These are phyloP conservation scores for Pezicula neosporulosa DNA, from an alignment of 2,329 filamentous ascomycete genomes.

Conservation along the genomic window DNA sequence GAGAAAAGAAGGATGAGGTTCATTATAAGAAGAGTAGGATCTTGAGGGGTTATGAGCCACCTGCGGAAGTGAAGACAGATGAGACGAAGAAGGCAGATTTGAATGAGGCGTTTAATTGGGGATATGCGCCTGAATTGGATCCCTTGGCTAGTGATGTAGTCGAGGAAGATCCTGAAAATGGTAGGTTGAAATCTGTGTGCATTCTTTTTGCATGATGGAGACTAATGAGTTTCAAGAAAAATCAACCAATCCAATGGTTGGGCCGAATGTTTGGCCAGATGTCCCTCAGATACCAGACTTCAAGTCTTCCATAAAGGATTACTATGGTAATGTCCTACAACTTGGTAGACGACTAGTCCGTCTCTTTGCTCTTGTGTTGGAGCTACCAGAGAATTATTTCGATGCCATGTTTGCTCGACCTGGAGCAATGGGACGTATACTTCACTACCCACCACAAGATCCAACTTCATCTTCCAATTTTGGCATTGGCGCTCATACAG, in stretches of 20 bases:
- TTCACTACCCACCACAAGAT: slow-evolving; percentile 23
- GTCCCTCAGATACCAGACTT: background rate
- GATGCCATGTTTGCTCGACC: slow-evolving; percentile 47
- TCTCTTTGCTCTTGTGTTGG: slow-evolving; percentile 48
- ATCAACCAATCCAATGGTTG: slow-evolving; percentile 36
- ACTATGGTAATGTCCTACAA: background rate
- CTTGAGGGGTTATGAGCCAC: slow-evolving; percentile 31
- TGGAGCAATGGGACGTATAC: slow-evolving; percentile 31
- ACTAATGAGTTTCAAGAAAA: no score
- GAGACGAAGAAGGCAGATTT: slow-evolving; percentile 31
- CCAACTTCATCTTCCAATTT: slow-evolving; percentile 6
- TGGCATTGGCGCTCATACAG: slow-evolving; percentile 38
- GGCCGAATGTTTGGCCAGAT: slow-evolving; percentile 38
- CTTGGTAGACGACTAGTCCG: slow-evolving; percentile 38
- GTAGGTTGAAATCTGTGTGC: no score
- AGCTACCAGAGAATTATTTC: slow-evolving; percentile 47
- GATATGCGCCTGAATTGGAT: slow-evolving; percentile 21
- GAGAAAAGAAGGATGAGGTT: background rate
- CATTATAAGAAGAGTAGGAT: slow-evolving; percentile 29
- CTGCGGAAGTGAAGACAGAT: slow-evolving; percentile 5
- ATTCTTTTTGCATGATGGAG: no score
- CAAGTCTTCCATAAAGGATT: background rate
- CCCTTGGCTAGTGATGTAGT: slow-evolving; percentile 28
- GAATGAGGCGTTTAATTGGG: slow-evolving; percentile 33
- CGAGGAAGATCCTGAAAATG: no score